Evolutionary conservation across 441 rosid species (phyloP), one percentile per base, ranked within the genome.

Genomic region (Arabidopsis hybrid): DNA sequence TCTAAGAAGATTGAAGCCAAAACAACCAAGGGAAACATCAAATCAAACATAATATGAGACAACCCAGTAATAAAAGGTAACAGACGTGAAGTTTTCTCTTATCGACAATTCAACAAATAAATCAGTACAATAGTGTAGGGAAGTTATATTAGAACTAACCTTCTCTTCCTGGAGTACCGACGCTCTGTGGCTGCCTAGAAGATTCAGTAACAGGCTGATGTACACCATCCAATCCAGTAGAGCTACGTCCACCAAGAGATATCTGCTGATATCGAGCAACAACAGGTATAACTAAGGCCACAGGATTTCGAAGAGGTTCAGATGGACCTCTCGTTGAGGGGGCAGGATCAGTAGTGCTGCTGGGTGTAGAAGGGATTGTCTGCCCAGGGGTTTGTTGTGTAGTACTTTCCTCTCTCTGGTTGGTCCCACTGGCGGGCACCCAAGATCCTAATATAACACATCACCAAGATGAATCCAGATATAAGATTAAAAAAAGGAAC

Each of bases 221-320:
- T 56, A 45, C 50, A 70, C 60, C 76, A 40, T 59, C 67, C 38
- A 74, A 6, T 64, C 63, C 82, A 50, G 47, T 69, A 45, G 78
- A 40, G 67, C 43, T 78, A 69, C 61, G 78, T 50, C 69, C 78
- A 46, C 72, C 67, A 12, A 67, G 46, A 52, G 76, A 38, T 39
- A 60, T 67, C 64, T 79, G 82, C 63, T 74, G 79, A 71, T 74
- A 74, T 70, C 73, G 55, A 58, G 79, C 18, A 59, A 60, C 68
- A 55, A 79, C 76, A 0, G 82, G 76, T 75, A 71, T 70, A 46
- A 75, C 70, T 16, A 70, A 60, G 49, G 79, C 79, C 66, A 79
- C 79, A 1, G 73, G 76, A 38, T 56, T 75, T n/a, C 73, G 73
- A 59, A 65, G 29, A 51, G 69, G 9, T 49, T 71, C 79, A 46